A percentile compares a stretch with the other conserved stretches of the same genome.
Conservation (phyloP, 2,329 filamentous ascomycete genomes). For the Rhynchosporium graminicola region DNA sequence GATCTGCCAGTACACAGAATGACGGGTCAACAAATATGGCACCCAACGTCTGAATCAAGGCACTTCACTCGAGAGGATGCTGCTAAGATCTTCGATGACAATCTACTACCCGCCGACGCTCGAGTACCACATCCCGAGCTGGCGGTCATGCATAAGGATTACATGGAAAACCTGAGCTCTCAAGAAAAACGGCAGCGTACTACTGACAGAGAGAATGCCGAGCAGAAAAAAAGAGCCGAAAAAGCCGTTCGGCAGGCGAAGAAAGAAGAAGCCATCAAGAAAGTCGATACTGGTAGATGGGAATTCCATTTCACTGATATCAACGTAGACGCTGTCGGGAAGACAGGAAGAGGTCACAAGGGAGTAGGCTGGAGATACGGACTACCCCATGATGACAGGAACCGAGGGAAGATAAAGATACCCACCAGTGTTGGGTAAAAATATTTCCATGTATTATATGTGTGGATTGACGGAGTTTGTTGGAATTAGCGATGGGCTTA, state of each 20-base stretch:
- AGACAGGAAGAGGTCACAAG: constrained; percentile 51
- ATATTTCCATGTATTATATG: constrained; percentile 21
- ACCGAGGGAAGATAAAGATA: constrained; percentile 66
- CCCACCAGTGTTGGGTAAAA: constrained; percentile 55
- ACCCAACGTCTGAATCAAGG: constrained; percentile 63
- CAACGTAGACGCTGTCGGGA: constrained; percentile 58
- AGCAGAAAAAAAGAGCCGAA: constrained; percentile 47
- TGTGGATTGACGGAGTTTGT: constrained; percentile 17
- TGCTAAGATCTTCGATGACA: constrained; percentile 62
- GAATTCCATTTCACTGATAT: constrained; percentile 65
- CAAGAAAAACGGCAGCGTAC: constrained; percentile 35
- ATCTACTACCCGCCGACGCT: constrained; percentile 59
- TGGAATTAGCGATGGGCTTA: constrained; percentile 18
- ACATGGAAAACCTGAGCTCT: constrained; percentile 43
- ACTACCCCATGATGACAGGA: constrained; percentile 61
- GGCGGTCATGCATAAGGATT: constrained; percentile 54
- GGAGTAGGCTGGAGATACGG: constrained; percentile 66
- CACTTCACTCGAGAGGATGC: constrained; percentile 66
- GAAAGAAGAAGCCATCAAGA: constrained; percentile 46
- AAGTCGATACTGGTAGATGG: constrained; percentile 52
- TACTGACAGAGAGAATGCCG: constrained; percentile 31
- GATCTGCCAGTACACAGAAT: constrained; percentile 63
- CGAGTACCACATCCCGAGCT: constrained; percentile 65
- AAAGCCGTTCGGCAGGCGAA: constrained; percentile 41
- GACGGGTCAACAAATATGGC: constrained; percentile 65